These are phyloP conservation scores for Pistacia atlantica DNA, from an alignment of 345 rosid species.

Conservation along the genomic window DNA sequence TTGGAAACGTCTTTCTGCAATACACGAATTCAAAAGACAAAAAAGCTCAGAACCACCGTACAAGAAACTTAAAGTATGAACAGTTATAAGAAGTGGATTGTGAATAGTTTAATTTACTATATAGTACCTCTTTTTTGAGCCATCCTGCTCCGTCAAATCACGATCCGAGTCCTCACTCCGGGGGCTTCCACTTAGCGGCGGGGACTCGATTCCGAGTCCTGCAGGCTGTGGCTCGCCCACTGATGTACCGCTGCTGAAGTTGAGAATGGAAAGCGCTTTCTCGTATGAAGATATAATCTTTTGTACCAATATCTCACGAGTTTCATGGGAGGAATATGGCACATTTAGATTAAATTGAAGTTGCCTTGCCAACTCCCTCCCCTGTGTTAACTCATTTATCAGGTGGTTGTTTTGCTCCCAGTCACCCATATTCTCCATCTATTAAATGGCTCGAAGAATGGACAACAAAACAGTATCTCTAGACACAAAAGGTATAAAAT, in stretches of 20 bases:
- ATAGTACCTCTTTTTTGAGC: constrained; percentile 39
- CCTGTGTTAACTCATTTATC: constrained; percentile 53
- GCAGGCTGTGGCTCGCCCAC: constrained; percentile 6
- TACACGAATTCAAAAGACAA: neutral
- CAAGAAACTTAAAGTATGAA: too few relatives aligned
- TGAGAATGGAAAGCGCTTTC: constrained; percentile 61
- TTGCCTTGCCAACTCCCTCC: constrained; percentile 62
- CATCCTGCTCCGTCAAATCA: constrained; percentile 39
- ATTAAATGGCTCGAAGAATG: neutral
- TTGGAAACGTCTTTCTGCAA: constrained; percentile 55
- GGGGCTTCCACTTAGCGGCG: constrained; percentile 57
- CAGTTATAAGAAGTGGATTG: too few relatives aligned
- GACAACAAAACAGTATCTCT: too few relatives aligned
- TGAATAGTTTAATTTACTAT: too few relatives aligned
- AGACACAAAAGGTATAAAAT: too few relatives aligned
- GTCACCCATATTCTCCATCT: constrained; percentile 46
- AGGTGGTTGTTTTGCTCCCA: constrained; percentile 52
- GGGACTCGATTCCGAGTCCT: constrained; percentile 31
- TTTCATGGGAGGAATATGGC: constrained; percentile 49
- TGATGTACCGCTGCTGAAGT: constrained; percentile 13
- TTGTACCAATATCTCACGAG: constrained; percentile 41
- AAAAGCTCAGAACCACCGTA: too few relatives aligned
- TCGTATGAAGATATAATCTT: constrained; percentile 61
- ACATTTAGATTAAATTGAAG: constrained; percentile 45
- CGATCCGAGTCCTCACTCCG: constrained; percentile 70